A percentile compares a stretch with the other conserved stretches of the same genome.
These are phyloP conservation scores for Coemansia sp. DNA, from an alignment of 192 early-diverging fungal genomes.

Conservation along the genomic window DNA sequence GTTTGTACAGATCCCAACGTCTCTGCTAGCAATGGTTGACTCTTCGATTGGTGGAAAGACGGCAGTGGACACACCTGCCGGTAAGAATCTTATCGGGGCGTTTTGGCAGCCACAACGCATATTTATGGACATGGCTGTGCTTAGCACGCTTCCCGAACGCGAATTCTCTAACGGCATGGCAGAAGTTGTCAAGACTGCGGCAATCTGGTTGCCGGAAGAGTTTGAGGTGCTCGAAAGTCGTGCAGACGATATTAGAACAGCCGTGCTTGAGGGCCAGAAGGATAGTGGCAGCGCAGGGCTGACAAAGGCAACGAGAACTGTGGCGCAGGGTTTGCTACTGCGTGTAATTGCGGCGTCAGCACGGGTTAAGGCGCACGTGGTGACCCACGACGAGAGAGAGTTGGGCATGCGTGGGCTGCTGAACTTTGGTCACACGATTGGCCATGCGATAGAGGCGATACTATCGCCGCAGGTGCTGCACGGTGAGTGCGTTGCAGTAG, in stretches of 20 bases:
- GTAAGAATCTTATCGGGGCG: conserved; percentile 93
- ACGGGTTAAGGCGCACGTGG: conserved; percentile 90
- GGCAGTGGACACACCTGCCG: conserved; percentile 91
- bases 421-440: conserved; percentile 97
- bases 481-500: conserved; percentile 95
- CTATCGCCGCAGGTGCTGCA: conserved; percentile 86
- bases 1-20: conserved; percentile 94
- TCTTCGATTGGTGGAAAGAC: conserved; percentile 97
- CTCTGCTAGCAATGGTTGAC: conserved; percentile 95
- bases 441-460: conserved; percentile 94
- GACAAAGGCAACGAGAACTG: conserved; percentile 59
- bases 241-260: conserved; percentile 74
- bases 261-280: conserved; percentile 59
- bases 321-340: conserved; percentile 66
- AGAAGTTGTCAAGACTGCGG: conserved; percentile 97
- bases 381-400: conserved; percentile 94
- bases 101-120: conserved; percentile 96
- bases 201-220: conserved; percentile 85
- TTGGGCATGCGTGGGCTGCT: conserved; percentile 89
- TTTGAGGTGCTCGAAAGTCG: conserved; percentile 88
- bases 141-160: conserved; percentile 82
- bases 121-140: conserved; percentile 85
- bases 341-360: conserved; percentile 85
- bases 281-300: conserved; percentile 12
- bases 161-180: conserved; percentile 97